Conservation (phyloP, 1,139 yeast genomes). For the Yamadazyma dushanensis region DNA sequence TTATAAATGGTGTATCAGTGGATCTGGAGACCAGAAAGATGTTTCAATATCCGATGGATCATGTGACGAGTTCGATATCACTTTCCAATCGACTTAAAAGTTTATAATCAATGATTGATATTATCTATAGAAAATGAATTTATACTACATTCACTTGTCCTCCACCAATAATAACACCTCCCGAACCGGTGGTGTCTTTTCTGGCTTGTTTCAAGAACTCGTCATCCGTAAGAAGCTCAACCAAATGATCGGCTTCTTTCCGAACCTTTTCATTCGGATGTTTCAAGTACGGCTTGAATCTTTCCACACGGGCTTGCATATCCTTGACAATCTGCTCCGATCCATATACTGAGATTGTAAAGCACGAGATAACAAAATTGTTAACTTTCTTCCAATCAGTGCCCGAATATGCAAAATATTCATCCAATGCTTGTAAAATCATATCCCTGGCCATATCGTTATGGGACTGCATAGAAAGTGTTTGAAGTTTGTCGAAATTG, state of each 20-base stretch:
- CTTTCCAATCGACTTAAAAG: background rate
- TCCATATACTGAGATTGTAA: slow-evolving; percentile 1
- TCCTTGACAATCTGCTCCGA: slow-evolving; percentile 2
- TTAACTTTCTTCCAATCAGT: slow-evolving; percentile 1
- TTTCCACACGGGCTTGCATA: background rate
- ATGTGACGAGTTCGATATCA: slow-evolving; percentile 25
- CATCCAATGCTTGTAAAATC: slow-evolving; percentile 3
- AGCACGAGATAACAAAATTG: background rate
- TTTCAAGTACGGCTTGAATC: background rate
- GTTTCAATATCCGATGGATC: slow-evolving; percentile 47
- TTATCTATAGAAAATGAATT: no score
- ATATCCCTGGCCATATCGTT: slow-evolving; percentile 3
- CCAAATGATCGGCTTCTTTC: slow-evolving; percentile 1
- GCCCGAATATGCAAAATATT: slow-evolving; percentile 2
- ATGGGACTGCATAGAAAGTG: slow-evolving; percentile 3
- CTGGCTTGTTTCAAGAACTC: background rate
- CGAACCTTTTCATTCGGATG: background rate
- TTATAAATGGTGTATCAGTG: slow-evolving; percentile 59
- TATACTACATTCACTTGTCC: slow-evolving; percentile 3
- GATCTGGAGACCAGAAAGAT: slow-evolving; percentile 49
- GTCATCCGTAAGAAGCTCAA: slow-evolving; percentile 3
- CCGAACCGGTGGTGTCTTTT: no score
- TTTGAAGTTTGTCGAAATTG: background rate
- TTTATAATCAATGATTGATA: no score
- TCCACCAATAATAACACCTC: slow-evolving; percentile 3